Percentiles rank a stretch among this genome's conserved stretches.
These are phyloP conservation scores for Hysterangium stoloniferum DNA, from an alignment of 768 basidiomycete species.

Conservation along the genomic window DNA sequence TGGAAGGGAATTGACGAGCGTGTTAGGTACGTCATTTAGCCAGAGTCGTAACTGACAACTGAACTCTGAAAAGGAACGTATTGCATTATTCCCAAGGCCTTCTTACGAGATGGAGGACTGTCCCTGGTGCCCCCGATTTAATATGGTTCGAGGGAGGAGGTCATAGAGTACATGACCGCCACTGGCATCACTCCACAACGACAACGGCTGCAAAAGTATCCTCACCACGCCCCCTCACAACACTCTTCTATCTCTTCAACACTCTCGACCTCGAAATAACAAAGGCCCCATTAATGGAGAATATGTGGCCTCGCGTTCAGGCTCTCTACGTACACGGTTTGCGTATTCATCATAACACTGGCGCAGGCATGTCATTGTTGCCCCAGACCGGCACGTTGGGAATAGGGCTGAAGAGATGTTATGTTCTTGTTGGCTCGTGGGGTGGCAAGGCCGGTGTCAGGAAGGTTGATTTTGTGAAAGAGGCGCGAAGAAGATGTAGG, in stretches of 20 bases:
- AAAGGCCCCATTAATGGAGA: not conserved
- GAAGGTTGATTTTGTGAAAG: constrained; percentile 9
- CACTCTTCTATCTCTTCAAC: constrained; percentile 9
- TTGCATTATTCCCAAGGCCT: constrained; percentile 6
- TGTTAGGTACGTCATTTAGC: not conserved
- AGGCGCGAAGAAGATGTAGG: not conserved
- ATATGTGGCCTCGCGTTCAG: constrained; percentile 3
- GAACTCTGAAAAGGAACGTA: not conserved
- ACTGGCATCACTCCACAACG: not conserved
- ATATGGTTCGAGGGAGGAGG: constrained; percentile 12
- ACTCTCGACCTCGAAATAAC: constrained; percentile 8
- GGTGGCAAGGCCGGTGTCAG: not conserved
- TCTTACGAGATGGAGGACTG: constrained; percentile 1
- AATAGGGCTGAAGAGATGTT: not conserved
- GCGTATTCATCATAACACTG: constrained; percentile 1
- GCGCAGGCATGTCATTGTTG: not conserved
- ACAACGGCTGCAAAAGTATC: not conserved
- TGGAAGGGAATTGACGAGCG: not conserved
- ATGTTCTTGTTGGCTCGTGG: constrained; percentile 10
- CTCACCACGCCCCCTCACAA: not conserved
- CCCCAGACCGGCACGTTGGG: not conserved
- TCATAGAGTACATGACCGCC: not conserved
- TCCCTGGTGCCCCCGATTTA: constrained; percentile 1
- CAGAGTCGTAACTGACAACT: not conserved
- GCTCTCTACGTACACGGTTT: constrained; percentile 9